Base-by-base conservation (phyloP, 1,284 basidiomycete species). In the Singerocomus rubriflavus region DNA sequence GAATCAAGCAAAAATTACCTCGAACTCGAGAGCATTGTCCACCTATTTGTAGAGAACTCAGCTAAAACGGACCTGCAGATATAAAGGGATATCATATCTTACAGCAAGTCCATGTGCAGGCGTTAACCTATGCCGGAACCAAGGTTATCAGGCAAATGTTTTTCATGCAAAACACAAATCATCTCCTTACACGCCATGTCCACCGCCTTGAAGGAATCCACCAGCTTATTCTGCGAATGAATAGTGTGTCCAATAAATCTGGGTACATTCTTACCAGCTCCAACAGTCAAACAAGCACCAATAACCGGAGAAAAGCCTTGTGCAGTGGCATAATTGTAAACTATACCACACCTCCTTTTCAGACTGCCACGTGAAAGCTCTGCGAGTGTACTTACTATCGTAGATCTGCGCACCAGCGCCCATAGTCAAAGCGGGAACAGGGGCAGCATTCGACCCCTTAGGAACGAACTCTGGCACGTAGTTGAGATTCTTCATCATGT, bases 161-260 rank as follows among this genome's bases (percentile, higher is more conserved):
- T 36, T 25, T 9, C 12, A 9, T 5, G 7, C 29, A 41, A 43
- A 21, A 12, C 29, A 17, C 13, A 30, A 14, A 11, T 21, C 10
- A 34, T 27, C 17, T 13, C 14, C 60, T 62, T 39, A 64, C 61
- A 48, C 6, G 21, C 63, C 31, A 35, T 54, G 42, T 8, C 63
- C 63, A 25, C 64, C 61, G n/a, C 63, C 61, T 48, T 64, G 62
- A 4, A 63, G 16, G 25, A 17, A 66, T 5, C 61, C 62, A 9
- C 57, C 61, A 12, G 54, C 57, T 63, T 4, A 5, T 6, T 6
- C 17, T 9, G 11, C 25, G 12, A 13, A 32, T 44, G 21, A 46
- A 41, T 12, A 13, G 27, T 5, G n/a, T 26, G 21, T 5, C 6
- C n/a, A 12, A 31, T 10, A 30, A 21, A 16, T 14, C 16, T 5